phyloP scores from a whole-genome alignment of 1,139 yeast species.

The Debaryomyces fabryi region DNA sequence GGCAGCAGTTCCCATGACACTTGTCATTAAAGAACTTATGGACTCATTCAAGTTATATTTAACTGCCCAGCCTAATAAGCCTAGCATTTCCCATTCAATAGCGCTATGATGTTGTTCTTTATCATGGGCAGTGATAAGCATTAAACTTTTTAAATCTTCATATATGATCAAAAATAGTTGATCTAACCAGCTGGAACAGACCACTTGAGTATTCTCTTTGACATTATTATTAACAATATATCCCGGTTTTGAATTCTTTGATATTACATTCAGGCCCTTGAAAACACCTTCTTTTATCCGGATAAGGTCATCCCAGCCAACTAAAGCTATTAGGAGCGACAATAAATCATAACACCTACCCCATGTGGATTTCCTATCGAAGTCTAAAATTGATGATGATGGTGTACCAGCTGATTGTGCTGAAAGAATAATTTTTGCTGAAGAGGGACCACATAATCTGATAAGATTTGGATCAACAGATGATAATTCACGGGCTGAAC shows the following conservation, averaged over 20 bases:
- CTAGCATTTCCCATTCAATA: conserved; percentile 47
- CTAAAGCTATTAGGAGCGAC: conserved; percentile 38
- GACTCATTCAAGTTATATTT: conserved; percentile 44
- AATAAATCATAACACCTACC: conserved; percentile 46
- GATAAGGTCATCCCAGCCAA: conserved; percentile 45
- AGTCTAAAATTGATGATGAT: conserved; percentile 35
- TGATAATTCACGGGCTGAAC: conserved; percentile 38
- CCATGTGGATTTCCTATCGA: conserved; percentile 42
- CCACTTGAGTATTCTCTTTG: conserved; percentile 12
- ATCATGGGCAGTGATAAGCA: conserved; percentile 28
- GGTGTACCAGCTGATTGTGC: conserved; percentile 37
- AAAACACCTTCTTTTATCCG: conserved; percentile 27
- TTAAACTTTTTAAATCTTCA: conserved; percentile 40
- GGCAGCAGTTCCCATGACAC: conserved; percentile 36
- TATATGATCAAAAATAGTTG: conserved; percentile 40
- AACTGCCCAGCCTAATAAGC: conserved; percentile 45
- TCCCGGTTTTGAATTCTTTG: conserved; percentile 8
- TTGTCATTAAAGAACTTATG: conserved; percentile 43
- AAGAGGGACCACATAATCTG: conserved; percentile 33
- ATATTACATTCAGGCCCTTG: conserved; percentile 1
- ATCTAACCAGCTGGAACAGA: conserved; percentile 44
- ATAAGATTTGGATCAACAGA: conserved; percentile 39
- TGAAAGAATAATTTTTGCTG: conserved; percentile 30
- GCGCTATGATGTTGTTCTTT: conserved; percentile 42
- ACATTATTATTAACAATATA: conserved; percentile 25